Evolutionary conservation across 164 flowering plant genomes (phyloP).

Genomic region (Vitis riparia): DNA sequence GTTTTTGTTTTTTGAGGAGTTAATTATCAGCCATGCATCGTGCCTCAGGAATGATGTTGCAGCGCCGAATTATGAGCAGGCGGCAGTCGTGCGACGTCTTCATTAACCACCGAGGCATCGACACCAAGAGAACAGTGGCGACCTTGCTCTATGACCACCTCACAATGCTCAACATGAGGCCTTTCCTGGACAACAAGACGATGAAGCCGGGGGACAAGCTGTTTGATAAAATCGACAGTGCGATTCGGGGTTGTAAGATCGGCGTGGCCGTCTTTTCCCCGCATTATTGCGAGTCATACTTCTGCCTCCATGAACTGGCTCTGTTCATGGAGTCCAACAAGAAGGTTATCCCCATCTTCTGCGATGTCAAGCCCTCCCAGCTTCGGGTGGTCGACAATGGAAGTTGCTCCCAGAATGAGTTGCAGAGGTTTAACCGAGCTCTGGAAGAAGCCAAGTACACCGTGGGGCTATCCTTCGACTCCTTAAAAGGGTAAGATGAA

Average conservation of each 20-base stretch:
- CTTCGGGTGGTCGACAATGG: constrained; percentile 15
- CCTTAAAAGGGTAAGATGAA: constrained; percentile 32
- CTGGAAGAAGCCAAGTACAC: constrained; percentile 39
- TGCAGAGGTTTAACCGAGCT: constrained; percentile 29
- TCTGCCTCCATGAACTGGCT: constrained; percentile 46
- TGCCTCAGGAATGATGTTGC: too few species aligned
- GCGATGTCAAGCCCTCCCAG: constrained; percentile 33
- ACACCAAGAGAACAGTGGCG: constrained; percentile 51
- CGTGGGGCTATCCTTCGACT: constrained; percentile 42
- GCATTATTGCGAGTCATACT: constrained; percentile 59
- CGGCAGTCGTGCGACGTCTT: constrained; percentile 50
- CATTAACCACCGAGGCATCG: constrained; percentile 60
- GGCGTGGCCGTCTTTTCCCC: constrained; percentile 70
- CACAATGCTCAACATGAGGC: constrained; percentile 15
- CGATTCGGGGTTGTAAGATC: constrained; percentile 36
- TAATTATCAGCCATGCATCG: too few species aligned
- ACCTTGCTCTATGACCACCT: constrained; percentile 52
- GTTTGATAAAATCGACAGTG: constrained; percentile 44
- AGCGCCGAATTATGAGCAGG: too few species aligned
- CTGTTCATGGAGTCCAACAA: constrained; percentile 33
- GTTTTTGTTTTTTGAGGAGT: too few species aligned
- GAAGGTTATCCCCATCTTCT: constrained; percentile 36
- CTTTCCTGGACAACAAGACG: constrained; percentile 59
- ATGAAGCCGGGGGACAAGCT: constrained; percentile 70
- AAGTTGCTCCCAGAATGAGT: not conserved